Conservation (phyloP, 106 monocot genomes). For the Dioscorea dumetorum region DNA sequence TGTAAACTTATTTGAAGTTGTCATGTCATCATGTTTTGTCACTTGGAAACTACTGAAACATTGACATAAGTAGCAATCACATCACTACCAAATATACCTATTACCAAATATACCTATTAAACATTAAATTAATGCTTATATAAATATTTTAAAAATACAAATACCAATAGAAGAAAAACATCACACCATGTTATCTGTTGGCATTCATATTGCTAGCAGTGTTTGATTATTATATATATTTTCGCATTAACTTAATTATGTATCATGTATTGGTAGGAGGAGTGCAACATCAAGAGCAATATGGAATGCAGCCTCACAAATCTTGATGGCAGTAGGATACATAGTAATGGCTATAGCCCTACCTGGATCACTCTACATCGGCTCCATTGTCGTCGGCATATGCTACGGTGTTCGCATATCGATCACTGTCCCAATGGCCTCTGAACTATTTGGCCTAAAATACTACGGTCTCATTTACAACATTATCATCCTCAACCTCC, state of each 20-base stretch:
- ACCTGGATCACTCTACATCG: conserved; percentile 85
- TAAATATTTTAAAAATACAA: too few relatives aligned
- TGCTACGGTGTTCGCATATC: conserved; percentile 92
- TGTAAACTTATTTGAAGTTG: too few relatives aligned
- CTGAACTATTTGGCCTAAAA: conserved; percentile 87
- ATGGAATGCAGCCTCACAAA: conserved; percentile 90
- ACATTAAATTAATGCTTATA: too few relatives aligned
- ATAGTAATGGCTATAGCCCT: conserved; percentile 60
- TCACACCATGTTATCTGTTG: too few relatives aligned
- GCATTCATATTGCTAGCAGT: too few relatives aligned
- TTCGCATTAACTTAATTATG: not conserved
- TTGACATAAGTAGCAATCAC: too few relatives aligned
- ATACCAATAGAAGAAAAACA: too few relatives aligned
- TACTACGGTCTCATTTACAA: conserved; percentile 97
- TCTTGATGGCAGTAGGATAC: conserved; percentile 83
- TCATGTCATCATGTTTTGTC: too few relatives aligned
- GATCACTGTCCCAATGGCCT: conserved; percentile 69
- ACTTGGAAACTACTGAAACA: too few relatives aligned
- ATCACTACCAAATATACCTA: too few relatives aligned
- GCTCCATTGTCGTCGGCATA: conserved; percentile 74
- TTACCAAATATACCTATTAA: too few relatives aligned
- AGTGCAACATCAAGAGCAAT: conserved; percentile 62
- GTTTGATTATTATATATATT: too few relatives aligned
- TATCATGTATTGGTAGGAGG: conserved; percentile 28
- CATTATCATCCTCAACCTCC: conserved; percentile 88